These are phyloP conservation scores for Colletotrichum sp. DNA, from an alignment of 2,329 filamentous ascomycete genomes.

Conservation along the genomic window DNA sequence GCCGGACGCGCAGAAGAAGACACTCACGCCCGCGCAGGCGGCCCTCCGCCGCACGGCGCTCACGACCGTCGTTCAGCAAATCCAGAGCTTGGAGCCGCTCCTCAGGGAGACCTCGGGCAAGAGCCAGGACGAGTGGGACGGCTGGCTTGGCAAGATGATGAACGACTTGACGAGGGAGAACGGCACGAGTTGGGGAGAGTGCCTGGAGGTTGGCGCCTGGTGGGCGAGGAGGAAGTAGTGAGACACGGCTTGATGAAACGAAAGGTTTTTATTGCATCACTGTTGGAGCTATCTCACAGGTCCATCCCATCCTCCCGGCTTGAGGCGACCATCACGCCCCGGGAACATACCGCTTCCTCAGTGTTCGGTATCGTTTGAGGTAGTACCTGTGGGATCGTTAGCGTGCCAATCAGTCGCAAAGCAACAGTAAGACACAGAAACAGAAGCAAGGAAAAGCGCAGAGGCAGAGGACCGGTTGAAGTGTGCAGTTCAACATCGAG, in stretches of 20 bases:
- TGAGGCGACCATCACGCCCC: background rate
- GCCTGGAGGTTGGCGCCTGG: slow-evolving; percentile 85
- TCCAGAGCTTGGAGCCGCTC: slow-evolving; percentile 84
- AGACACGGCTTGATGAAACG: slow-evolving; percentile 1
- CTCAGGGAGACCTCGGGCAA: slow-evolving; percentile 84
- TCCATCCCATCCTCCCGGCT: background rate
- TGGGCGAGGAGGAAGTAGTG: slow-evolving; percentile 75
- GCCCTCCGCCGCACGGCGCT: slow-evolving; percentile 82
- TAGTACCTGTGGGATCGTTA: slow-evolving; percentile 70
- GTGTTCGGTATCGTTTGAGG: slow-evolving; percentile 85
- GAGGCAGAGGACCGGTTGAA: background rate
- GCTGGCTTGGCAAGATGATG: slow-evolving; percentile 89
- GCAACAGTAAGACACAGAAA: background rate
- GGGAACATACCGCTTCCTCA: slow-evolving; percentile 77
- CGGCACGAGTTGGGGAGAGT: slow-evolving; percentile 83
- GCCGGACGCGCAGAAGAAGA: slow-evolving; percentile 46
- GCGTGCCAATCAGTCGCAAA: background rate
- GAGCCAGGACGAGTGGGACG: slow-evolving; percentile 90
- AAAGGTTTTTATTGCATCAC: slow-evolving; percentile 5
- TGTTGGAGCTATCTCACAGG: background rate
- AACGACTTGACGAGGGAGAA: slow-evolving; percentile 80
- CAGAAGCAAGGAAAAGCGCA: background rate
- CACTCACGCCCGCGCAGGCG: slow-evolving; percentile 70
- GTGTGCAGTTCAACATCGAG: slow-evolving; percentile 14
- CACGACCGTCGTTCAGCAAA: slow-evolving; percentile 79